These are phyloP conservation scores for Gyromitra esculenta DNA, from an alignment of 2,329 filamentous ascomycete genomes.

Conservation along the genomic window DNA sequence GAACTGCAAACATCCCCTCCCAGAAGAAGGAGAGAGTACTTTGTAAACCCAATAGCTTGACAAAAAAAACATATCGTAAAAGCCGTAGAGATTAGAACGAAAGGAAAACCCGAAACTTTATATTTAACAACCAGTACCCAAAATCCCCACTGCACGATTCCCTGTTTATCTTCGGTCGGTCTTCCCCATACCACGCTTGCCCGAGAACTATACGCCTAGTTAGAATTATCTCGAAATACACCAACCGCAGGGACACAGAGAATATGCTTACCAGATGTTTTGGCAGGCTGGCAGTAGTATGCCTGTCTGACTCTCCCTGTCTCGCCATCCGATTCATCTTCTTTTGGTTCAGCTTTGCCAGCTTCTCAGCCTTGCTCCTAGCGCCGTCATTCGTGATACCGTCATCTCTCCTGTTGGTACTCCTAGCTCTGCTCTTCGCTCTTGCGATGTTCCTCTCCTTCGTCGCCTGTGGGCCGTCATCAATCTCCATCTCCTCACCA, in stretches of 20 bases:
- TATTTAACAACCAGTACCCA: constrained; percentile 35
- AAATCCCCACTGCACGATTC: background rate
- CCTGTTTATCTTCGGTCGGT: constrained; percentile 74
- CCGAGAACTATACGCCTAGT: constrained; percentile 71
- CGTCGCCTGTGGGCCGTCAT: constrained; percentile 61
- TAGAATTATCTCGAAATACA: constrained; percentile 58
- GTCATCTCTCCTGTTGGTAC: constrained; percentile 77
- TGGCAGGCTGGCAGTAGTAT: constrained; percentile 79
- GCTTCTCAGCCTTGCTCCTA: constrained; percentile 81
- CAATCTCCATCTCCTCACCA: constrained; percentile 79
- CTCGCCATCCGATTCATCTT: constrained; percentile 98
- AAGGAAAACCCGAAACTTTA: constrained; percentile 36
- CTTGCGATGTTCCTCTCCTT: constrained; percentile 68
- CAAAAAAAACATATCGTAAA: constrained; percentile 38
- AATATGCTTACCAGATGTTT: constrained; percentile 83
- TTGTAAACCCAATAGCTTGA: constrained; percentile 9
- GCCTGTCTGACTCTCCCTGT: constrained; percentile 95
- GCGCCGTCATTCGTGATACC: constrained; percentile 75
- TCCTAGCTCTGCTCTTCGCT: constrained; percentile 77
- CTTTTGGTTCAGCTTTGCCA: constrained; percentile 91
- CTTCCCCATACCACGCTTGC: constrained; percentile 95
- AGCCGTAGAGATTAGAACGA: constrained; percentile 21
- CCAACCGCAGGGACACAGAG: constrained; percentile 16
- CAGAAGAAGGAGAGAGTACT: constrained; percentile 4
- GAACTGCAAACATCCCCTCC: constrained; percentile 20